Percentiles rank a stretch among this genome's conserved stretches.
phyloP scores from a whole-genome alignment of 768 basidiomycete species.

The Pisolithus albus region DNA sequence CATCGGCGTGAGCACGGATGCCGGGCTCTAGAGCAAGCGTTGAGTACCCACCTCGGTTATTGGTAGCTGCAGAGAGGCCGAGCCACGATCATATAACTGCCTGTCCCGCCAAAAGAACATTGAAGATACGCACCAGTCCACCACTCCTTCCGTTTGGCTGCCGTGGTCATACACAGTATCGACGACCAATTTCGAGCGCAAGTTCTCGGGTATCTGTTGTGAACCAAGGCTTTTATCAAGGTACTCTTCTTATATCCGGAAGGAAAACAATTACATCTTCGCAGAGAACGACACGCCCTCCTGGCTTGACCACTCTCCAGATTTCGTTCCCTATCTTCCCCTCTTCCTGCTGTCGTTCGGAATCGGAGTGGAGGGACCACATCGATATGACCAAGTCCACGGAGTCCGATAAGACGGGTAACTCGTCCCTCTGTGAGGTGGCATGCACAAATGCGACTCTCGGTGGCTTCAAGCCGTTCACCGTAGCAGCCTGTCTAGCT shows the following conservation, averaged over 20 bases:
- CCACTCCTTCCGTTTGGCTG: slow-evolving; percentile 34
- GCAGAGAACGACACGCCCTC: slow-evolving; percentile 42
- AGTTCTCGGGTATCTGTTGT: slow-evolving; percentile 34
- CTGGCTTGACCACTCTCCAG: slow-evolving; percentile 46
- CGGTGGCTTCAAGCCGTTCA: slow-evolving; percentile 38
- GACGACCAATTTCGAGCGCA: slow-evolving; percentile 34
- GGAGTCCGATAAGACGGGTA: slow-evolving; percentile 42
- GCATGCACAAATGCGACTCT: slow-evolving; percentile 44
- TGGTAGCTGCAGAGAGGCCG: background rate
- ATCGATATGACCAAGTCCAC: slow-evolving; percentile 54
- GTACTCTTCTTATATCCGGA: background rate
- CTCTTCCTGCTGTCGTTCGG: slow-evolving; percentile 30
- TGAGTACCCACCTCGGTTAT: background rate
- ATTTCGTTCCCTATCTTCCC: slow-evolving; percentile 38
- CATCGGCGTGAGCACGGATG: slow-evolving; percentile 18
- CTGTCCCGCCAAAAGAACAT: background rate
- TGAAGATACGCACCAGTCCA: slow-evolving; percentile 24
- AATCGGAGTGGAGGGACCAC: slow-evolving; percentile 49
- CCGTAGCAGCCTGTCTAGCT: slow-evolving; percentile 39
- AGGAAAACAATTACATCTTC: slow-evolving; percentile 35
- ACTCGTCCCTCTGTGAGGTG: slow-evolving; percentile 29
- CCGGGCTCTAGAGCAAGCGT: background rate
- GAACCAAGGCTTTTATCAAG: slow-evolving; percentile 39
- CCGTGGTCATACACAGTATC: slow-evolving; percentile 44
- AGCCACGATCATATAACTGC: background rate